Evolutionary conservation across 345 rosid genomes (phyloP).

Genomic region (Arabis hirsuta): DNA sequence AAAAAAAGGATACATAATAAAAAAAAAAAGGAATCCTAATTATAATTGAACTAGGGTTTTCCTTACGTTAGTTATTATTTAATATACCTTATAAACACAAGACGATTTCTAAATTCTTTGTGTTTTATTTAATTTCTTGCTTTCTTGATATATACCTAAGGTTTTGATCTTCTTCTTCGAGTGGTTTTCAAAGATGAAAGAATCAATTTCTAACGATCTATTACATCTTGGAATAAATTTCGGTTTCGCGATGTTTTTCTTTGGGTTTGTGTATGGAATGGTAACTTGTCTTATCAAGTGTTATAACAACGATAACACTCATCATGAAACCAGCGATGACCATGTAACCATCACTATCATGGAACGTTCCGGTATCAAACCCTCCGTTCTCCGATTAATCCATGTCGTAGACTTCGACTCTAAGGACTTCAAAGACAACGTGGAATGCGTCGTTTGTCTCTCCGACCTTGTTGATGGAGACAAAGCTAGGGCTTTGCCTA

Average conservation of each 20-base stretch:
- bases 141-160: not conserved
- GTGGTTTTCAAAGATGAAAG: not conserved
- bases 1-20: no score
- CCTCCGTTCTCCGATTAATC: slow-evolving; percentile 52
- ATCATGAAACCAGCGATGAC: not conserved
- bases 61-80: slow-evolving; percentile 10
- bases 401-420: slow-evolving; percentile 53
- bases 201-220: not conserved
- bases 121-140: not conserved
- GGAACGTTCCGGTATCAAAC: slow-evolving; percentile 48
- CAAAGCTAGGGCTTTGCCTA: slow-evolving; percentile 63
- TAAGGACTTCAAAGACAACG: slow-evolving; percentile 52
- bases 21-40: not conserved
- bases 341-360: not conserved
- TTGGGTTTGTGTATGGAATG: not conserved
- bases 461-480: slow-evolving; percentile 68
- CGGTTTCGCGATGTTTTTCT: not conserved
- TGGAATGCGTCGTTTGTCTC: slow-evolving; percentile 79
- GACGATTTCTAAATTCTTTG: not conserved
- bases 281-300: not conserved
- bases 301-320: not conserved
- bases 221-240: not conserved
- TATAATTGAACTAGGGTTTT: not conserved
- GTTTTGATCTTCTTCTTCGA: not conserved
- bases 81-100: not conserved